Base-by-base conservation (phyloP, 495 filamentous ascomycete species). In the Hypoxylon fuscum region DNA sequence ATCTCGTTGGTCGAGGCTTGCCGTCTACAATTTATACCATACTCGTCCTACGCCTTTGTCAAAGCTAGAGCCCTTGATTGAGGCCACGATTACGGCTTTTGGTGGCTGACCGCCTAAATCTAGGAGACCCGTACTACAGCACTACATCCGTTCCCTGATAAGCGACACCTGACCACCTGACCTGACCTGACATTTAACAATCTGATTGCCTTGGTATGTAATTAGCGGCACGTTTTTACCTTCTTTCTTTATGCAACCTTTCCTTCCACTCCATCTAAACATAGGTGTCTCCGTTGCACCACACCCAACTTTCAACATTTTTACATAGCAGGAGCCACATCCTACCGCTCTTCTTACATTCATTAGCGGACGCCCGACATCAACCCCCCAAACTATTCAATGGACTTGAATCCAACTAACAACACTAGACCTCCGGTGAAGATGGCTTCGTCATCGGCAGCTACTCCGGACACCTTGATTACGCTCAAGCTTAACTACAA, bases 401-500 rank as follows among this genome's bases (percentile, higher is more conserved):
- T 22, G 18, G 44, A 50, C 35, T 32, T 1, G 45, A 21, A 22
- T 11, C 14, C 50, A 51, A 41, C 43, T 62, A 41, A 45, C 45
- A 12, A 25, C 17, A 52, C 5, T 48, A 62, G 52, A 37, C 10
- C 8, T 35, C 37, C 48, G 57, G 57, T 35, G 15, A 41, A 38
- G 61, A 72, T 72, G 69, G 69, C 69, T 22, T 69, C 69, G 49
- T 68, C 66, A 60, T 69, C 63, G 17, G 15, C 40, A 29, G 35
- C 55, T 35, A 68, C 59, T 40, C 64, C 58, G 44, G 91, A 93
- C 53, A 93, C 91, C 51, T 76, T 87, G 53, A 89, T 99, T 69
- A 91, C 89, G 48, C 76, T 97, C 75, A 98, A 98, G 78, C 81
- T 97, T 64, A 85, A 84, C 56, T 83, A 89, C 62, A 86, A 91